phyloP scores from a whole-genome alignment of 2,329 filamentous ascomycete species.

The Daldinia sp. region DNA sequence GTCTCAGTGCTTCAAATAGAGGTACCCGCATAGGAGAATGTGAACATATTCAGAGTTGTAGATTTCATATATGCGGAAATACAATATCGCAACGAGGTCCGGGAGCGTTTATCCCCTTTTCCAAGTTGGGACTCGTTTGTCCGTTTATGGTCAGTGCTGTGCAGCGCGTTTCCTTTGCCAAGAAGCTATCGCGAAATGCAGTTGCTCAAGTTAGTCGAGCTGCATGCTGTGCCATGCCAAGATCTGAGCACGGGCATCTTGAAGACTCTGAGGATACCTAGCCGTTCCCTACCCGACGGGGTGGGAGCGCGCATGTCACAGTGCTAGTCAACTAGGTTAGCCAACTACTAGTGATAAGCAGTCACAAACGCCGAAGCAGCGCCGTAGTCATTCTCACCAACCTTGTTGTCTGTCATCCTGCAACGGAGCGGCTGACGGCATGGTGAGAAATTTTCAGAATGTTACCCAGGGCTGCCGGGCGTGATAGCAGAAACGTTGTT shows the following conservation, averaged over 20 bases:
- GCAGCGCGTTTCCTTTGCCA: constrained; percentile 22
- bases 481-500: not conserved
- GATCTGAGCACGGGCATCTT: constrained; percentile 20
- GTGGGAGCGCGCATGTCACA: constrained; percentile 28
- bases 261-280: constrained; percentile 23
- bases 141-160: constrained; percentile 8
- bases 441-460: constrained; percentile 10
- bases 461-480: not conserved
- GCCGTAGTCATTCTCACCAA: constrained; percentile 27
- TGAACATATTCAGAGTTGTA: not conserved
- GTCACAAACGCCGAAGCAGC: constrained; percentile 32
- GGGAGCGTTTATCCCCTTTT: constrained; percentile 19
- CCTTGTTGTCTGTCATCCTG: constrained; percentile 19
- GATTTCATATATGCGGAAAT: constrained; percentile 7
- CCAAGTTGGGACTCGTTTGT: constrained; percentile 6
- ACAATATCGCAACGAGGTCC: constrained; percentile 24
- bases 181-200: constrained; percentile 27
- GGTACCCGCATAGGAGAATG: constrained; percentile 3
- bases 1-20: not conserved
- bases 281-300: constrained; percentile 34
- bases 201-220: constrained; percentile 6
- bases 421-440: constrained; percentile 1
- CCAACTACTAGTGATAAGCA: constrained; percentile 18
- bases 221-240: constrained; percentile 29
- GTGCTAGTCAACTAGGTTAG: constrained; percentile 22